Conservation (phyloP, 2,329 filamentous ascomycete genomes). For the Calonectria multiphialidica region DNA sequence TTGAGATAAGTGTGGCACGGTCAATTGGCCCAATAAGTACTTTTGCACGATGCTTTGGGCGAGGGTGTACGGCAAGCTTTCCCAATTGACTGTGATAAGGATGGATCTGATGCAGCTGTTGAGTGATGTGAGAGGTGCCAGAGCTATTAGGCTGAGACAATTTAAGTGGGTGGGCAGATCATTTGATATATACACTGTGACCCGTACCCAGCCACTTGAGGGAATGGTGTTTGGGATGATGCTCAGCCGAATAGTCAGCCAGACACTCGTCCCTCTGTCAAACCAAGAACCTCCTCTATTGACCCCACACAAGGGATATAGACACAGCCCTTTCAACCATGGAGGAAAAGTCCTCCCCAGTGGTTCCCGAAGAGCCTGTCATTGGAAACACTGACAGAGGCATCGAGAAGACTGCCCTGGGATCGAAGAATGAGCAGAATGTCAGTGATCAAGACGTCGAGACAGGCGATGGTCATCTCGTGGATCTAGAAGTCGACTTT, state of each 20-base stretch:
- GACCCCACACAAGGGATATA: background rate
- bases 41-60: background rate
- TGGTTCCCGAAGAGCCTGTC: background rate
- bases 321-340: background rate
- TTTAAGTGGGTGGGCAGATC: too few relatives aligned
- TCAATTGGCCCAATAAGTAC: background rate
- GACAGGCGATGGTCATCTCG: background rate
- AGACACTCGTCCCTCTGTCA: background rate
- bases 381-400: background rate
- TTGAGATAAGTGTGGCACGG: background rate
- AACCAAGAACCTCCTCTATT: background rate
- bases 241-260: too few relatives aligned
- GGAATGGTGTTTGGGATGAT: too few relatives aligned
- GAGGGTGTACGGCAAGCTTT: background rate
- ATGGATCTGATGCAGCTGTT: background rate
- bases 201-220: too few relatives aligned
- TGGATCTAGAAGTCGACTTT: constrained; percentile 17
- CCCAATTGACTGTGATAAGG: background rate
- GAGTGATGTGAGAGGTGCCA: too few relatives aligned
- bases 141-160: too few relatives aligned
- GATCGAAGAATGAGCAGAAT: background rate
- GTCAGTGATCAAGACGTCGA: background rate
- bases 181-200: too few relatives aligned
- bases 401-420: background rate
- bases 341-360: background rate